Conservation (phyloP, 2,329 filamentous ascomycete species). For the Penicillium sp. region DNA sequence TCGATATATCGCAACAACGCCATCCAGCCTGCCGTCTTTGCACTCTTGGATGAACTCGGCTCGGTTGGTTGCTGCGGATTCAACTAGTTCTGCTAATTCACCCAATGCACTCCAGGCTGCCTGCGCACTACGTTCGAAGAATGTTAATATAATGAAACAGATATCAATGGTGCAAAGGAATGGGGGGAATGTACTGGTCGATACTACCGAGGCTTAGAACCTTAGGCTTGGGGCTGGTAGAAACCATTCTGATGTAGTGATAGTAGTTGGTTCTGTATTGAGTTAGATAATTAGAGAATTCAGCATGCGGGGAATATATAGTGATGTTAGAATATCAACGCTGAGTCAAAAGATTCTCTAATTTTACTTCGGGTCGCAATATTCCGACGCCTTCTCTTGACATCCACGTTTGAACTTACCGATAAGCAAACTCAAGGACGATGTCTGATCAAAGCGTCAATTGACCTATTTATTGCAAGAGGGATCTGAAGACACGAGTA, state of each 20-base stretch:
- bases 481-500: too few relatives aligned
- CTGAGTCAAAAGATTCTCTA: background rate
- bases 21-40: conserved; percentile 63
- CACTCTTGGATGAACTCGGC: conserved; percentile 68
- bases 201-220: conserved; percentile 64
- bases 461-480: background rate
- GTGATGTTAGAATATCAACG: background rate
- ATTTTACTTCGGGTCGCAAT: background rate
- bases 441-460: background rate
- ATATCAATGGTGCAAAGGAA: background rate
- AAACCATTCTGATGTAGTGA: conserved; percentile 19
- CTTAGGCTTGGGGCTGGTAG: conserved; percentile 48
- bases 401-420: conserved; percentile 11
- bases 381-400: conserved; percentile 8
- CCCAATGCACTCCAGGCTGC: conserved; percentile 62
- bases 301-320: background rate
- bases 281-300: background rate
- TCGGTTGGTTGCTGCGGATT: conserved; percentile 60
- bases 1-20: conserved; percentile 64
- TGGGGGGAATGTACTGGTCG: conserved; percentile 54
- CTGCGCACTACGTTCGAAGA: conserved; percentile 49
- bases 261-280: background rate
- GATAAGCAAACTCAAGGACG: conserved; percentile 5
- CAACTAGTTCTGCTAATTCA: conserved; percentile 63
- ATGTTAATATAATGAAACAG: background rate